phyloP scores from a whole-genome alignment of 1,284 basidiomycete species.

The Puccinia brachypodii region DNA sequence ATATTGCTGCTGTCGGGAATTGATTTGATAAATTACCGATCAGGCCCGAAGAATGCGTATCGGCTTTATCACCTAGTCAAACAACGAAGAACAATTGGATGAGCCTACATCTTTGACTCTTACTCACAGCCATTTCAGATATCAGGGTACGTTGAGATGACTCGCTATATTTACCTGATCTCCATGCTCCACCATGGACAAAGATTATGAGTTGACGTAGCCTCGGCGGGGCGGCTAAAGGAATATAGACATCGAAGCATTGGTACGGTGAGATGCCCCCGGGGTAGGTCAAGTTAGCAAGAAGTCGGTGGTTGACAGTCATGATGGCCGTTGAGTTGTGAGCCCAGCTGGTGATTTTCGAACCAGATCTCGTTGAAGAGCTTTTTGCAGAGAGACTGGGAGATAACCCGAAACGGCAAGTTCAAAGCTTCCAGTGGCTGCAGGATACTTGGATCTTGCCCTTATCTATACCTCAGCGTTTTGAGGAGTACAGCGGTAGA shows the following conservation, averaged over 20 bases:
- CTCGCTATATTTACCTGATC: slow-evolving; percentile 15
- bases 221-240: neutral
- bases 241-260: slow-evolving; percentile 23
- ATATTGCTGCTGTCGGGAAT: slow-evolving; percentile 15
- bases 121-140: neutral
- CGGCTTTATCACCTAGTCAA: slow-evolving; percentile 36
- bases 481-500: too few species aligned
- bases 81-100: neutral
- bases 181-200: slow-evolving; percentile 48
- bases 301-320: neutral
- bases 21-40: slow-evolving; percentile 20
- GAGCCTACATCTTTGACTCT: neutral
- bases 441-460: too few species aligned
- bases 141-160: neutral
- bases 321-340: neutral
- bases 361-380: too few species aligned
- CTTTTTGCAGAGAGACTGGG: too few species aligned
- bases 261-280: neutral
- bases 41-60: slow-evolving; percentile 4
- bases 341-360: too few species aligned
- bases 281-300: neutral
- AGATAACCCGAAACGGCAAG: too few species aligned
- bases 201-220: slow-evolving; percentile 15
- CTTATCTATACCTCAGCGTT: too few species aligned
- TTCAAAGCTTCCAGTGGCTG: too few species aligned